Evolutionary conservation across 768 basidiomycete species (phyloP).

Genomic region (Pleurotus citrinopileatus): DNA sequence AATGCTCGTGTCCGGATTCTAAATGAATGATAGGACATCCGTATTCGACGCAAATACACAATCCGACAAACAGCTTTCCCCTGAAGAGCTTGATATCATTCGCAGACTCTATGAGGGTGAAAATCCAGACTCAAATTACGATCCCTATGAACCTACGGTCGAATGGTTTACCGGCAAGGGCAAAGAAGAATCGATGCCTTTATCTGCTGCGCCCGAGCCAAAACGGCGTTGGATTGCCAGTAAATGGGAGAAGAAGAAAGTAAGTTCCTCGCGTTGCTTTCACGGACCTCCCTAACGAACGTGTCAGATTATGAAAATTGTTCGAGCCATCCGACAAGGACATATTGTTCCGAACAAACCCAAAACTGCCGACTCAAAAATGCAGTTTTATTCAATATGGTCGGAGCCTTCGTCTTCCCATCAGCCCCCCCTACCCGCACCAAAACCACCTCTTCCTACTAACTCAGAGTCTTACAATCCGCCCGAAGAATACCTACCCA

Average conservation of each 20-base stretch:
- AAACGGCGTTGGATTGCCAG: slow-evolving; percentile 96
- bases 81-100: slow-evolving; percentile 94
- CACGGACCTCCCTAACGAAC: not conserved
- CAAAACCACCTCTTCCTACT: slow-evolving; percentile 84
- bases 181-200: slow-evolving; percentile 91
- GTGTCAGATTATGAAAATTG: slow-evolving; percentile 95
- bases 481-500: slow-evolving; percentile 92
- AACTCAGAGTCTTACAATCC: slow-evolving; percentile 99
- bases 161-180: slow-evolving; percentile 99
- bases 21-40: too few relatives aligned
- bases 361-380: slow-evolving; percentile 58
- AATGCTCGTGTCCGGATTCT: too few relatives aligned
- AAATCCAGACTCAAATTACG: slow-evolving; percentile 85
- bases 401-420: slow-evolving; percentile 70
- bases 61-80: slow-evolving; percentile 79
- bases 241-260: slow-evolving; percentile 99
- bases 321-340: slow-evolving; percentile 95
- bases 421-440: slow-evolving; percentile 88
- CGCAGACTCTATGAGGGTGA: slow-evolving; percentile 86
- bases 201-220: slow-evolving; percentile 89
- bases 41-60: slow-evolving; percentile 90
- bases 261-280: slow-evolving; percentile 25
- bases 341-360: slow-evolving; percentile 91
- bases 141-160: slow-evolving; percentile 90
- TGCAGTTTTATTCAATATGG: slow-evolving; percentile 88